Evolutionary conservation across 345 rosid genomes (phyloP).

Genomic region (Eucalyptus lansdowneana): DNA sequence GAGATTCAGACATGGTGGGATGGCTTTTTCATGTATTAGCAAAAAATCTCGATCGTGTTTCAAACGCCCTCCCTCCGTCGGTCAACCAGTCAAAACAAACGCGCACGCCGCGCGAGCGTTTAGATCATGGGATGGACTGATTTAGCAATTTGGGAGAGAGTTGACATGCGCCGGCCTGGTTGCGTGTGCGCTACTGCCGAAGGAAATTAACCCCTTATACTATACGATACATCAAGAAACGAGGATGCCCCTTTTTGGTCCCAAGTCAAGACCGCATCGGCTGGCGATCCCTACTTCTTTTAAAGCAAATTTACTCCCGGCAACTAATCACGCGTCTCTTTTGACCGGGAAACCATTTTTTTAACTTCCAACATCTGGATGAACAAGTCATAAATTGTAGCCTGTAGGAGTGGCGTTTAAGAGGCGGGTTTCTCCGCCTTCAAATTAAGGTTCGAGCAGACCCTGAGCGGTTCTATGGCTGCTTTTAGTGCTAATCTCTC

Average conservation of each 20-base stretch:
- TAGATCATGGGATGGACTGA: not conserved
- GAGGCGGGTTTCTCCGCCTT: not conserved
- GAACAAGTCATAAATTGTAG: not conserved
- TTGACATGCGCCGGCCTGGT: not conserved
- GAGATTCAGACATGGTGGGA: not conserved
- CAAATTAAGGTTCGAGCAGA: not conserved
- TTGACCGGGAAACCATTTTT: not conserved
- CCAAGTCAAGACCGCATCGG: not conserved
- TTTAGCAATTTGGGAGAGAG: not conserved
- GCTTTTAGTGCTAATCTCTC: not conserved
- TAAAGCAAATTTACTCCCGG: not conserved
- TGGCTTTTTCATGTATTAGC: not conserved
- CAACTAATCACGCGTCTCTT: not conserved
- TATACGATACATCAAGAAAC: not conserved
- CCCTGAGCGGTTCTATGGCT: not conserved
- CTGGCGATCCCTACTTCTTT: not conserved
- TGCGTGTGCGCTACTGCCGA: not conserved
- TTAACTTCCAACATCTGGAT: not conserved
- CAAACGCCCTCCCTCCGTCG: not conserved
- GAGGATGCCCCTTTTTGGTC: not conserved
- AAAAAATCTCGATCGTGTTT: not conserved
- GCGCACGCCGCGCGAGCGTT: not conserved
- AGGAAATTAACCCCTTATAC: not conserved
- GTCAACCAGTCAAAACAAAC: not conserved
- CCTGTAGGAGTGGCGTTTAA: not conserved